Conservation (phyloP, 768 basidiomycete species). For the Hysterangium stoloniferum region DNA sequence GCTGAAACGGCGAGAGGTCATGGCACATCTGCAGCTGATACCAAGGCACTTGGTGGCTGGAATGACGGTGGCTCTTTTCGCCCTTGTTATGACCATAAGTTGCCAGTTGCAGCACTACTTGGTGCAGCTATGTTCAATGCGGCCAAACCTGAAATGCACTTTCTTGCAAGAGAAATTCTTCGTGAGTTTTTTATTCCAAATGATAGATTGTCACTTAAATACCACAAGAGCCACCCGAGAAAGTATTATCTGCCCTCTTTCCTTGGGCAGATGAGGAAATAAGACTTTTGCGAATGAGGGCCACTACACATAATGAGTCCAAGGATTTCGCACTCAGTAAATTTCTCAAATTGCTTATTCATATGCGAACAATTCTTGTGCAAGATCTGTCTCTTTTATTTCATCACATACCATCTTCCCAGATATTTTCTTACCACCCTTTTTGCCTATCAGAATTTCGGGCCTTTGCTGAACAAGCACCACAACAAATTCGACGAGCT, state of each 20-base stretch:
- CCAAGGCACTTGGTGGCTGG: slow-evolving; percentile 29
- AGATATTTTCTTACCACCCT: slow-evolving; percentile 22
- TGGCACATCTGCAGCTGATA: slow-evolving; percentile 20
- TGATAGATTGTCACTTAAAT: neutral
- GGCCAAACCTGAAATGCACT: slow-evolving; percentile 20
- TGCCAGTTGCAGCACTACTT: slow-evolving; percentile 24
- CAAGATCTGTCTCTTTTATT: slow-evolving; percentile 29
- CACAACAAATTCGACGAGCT: slow-evolving; percentile 14
- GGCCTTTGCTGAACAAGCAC: slow-evolving; percentile 15
- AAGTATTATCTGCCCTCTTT: slow-evolving; percentile 17
- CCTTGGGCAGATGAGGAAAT: slow-evolving; percentile 24
- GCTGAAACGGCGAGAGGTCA: slow-evolving; percentile 24
- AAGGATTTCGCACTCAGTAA: slow-evolving; percentile 22
- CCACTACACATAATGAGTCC: slow-evolving; percentile 8
- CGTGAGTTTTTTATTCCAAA: slow-evolving; percentile 17
- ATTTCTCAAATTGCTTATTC: slow-evolving; percentile 22
- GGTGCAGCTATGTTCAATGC: slow-evolving; percentile 27
- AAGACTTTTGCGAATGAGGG: slow-evolving; percentile 3
- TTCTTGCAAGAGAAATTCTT: slow-evolving; percentile 17
- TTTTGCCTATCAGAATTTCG: slow-evolving; percentile 22
- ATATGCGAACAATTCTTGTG: slow-evolving; percentile 23
- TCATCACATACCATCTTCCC: slow-evolving; percentile 12
- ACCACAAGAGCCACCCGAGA: slow-evolving; percentile 17
- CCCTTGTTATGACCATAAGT: slow-evolving; percentile 22
- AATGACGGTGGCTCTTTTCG: slow-evolving; percentile 21